Conservation (phyloP, 164 flowering plant genomes). For the Aristolochia contorta region DNA sequence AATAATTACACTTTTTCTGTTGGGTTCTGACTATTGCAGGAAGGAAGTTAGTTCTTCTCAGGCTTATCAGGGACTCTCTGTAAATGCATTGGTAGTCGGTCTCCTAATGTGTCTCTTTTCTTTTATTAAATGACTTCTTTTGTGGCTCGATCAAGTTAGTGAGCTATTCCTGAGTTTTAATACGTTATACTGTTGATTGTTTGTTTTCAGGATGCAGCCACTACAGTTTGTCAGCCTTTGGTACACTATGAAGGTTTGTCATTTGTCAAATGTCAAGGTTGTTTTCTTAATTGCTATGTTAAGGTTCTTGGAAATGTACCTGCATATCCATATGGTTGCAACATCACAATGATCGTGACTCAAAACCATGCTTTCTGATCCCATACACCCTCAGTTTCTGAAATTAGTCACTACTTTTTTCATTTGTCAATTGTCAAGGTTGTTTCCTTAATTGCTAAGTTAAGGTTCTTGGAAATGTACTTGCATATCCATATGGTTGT, state of each 20-base stretch:
- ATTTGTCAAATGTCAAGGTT: background rate
- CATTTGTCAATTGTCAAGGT: too few species aligned
- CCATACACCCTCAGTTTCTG: too few species aligned
- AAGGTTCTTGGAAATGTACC: too few species aligned
- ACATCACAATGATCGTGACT: too few species aligned
- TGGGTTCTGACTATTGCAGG: conserved; percentile 23
- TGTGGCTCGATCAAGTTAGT: background rate
- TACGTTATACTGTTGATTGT: background rate
- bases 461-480: too few species aligned
- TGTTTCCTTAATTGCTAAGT: too few species aligned
- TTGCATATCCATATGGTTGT: too few species aligned
- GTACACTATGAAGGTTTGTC: conserved; percentile 50
- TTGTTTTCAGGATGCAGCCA: conserved; percentile 25
- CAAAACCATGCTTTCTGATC: too few species aligned
- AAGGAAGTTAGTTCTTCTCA: conserved; percentile 34
- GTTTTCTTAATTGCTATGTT: too few species aligned
- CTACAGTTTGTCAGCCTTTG: conserved; percentile 23
- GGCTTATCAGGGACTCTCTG: conserved; percentile 26
- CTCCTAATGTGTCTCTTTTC: background rate
- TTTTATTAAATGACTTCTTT: background rate
- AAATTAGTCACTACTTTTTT: too few species aligned
- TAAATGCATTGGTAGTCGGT: conserved; percentile 44
- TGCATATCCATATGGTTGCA: too few species aligned
- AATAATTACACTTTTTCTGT: conserved; percentile 1
- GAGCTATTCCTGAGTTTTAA: background rate